Evolutionary conservation across 1,284 basidiomycete genomes (phyloP).

Genomic region (Cryptococcus sp.): DNA sequence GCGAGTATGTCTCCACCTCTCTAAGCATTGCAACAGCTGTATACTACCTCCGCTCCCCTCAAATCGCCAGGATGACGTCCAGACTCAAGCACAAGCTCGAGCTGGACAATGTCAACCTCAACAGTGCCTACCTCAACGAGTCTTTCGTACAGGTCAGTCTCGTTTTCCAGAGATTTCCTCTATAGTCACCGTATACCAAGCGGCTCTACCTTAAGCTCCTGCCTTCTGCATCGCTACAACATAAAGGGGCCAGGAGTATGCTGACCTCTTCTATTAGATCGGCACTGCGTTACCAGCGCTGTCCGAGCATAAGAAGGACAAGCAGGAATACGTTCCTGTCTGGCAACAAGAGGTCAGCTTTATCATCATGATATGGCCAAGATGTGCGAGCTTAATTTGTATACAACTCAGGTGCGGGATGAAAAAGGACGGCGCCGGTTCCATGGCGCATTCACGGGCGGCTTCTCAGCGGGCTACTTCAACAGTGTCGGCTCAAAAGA

Average conservation of each 20-base stretch:
- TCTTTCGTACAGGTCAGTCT: constrained; percentile 77
- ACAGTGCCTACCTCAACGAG: constrained; percentile 76
- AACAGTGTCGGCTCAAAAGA: constrained; percentile 95
- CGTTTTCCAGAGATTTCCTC: background rate
- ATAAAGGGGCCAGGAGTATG: too few relatives aligned
- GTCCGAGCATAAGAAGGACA: constrained; percentile 78
- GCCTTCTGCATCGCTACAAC: constrained; percentile 8
- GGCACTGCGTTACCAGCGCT: constrained; percentile 89
- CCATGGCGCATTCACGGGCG: constrained; percentile 97
- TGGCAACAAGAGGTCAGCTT: constrained; percentile 92
- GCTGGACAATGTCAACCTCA: constrained; percentile 71
- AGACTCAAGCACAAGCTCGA: constrained; percentile 67
- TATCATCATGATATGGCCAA: background rate
- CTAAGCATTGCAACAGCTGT: background rate
- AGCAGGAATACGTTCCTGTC: constrained; percentile 87
- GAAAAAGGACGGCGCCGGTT: constrained; percentile 89
- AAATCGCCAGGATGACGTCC: constrained; percentile 53
- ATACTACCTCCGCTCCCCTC: background rate
- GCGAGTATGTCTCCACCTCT: background rate
- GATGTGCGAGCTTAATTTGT: background rate
- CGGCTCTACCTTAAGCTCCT: constrained; percentile 12
- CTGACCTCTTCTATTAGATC: constrained; percentile 59
- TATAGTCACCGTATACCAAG: constrained; percentile 4
- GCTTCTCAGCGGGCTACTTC: constrained; percentile 96
- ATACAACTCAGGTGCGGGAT: constrained; percentile 70